These are phyloP conservation scores for Otatea glauca DNA, from an alignment of 176 grass and related monocot genomes.

Conservation along the genomic window DNA sequence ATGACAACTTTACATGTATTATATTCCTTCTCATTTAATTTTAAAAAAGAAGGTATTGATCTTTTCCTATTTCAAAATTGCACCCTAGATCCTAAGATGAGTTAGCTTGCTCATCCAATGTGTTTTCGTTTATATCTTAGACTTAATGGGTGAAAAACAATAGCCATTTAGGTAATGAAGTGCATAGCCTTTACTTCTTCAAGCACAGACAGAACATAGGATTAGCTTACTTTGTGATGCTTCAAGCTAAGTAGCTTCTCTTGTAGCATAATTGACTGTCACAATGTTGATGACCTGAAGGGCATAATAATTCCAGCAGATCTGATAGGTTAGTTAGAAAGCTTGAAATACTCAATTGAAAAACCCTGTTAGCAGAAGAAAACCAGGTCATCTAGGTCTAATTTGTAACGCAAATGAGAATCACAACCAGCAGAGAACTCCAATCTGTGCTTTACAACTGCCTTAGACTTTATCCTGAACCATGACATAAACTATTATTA, in stretches of 20 bases:
- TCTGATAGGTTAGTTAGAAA: conserved; percentile 42
- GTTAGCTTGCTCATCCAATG: not conserved
- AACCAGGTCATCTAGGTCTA: conserved; percentile 29
- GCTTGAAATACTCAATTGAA: conserved; percentile 27
- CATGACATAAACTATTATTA: conserved; percentile 25
- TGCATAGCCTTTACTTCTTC: conserved; percentile 32
- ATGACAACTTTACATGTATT: conserved; percentile 27
- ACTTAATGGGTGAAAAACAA: conserved; percentile 1
- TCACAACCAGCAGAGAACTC: conserved; percentile 31
- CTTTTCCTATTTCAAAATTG: not conserved
- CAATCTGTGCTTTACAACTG: conserved; percentile 40
- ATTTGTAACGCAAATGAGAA: conserved; percentile 39
- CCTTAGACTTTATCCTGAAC: conserved; percentile 36
- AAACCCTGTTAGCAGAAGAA: conserved; percentile 32
- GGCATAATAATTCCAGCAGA: conserved; percentile 40
- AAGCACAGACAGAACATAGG: conserved; percentile 10
- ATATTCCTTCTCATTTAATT: not conserved
- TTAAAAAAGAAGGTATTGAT: not conserved
- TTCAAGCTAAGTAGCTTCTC: conserved; percentile 50
- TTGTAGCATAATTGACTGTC: conserved; percentile 49
- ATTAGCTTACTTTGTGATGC: conserved; percentile 42
- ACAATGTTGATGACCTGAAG: conserved; percentile 22
- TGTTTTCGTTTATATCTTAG: not conserved
- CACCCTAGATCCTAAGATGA: not conserved
- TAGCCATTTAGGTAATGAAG: conserved; percentile 35